Evolutionary conservation across 148 eudicot genomes (phyloP).

Genomic region (Nyssa sinensis): DNA sequence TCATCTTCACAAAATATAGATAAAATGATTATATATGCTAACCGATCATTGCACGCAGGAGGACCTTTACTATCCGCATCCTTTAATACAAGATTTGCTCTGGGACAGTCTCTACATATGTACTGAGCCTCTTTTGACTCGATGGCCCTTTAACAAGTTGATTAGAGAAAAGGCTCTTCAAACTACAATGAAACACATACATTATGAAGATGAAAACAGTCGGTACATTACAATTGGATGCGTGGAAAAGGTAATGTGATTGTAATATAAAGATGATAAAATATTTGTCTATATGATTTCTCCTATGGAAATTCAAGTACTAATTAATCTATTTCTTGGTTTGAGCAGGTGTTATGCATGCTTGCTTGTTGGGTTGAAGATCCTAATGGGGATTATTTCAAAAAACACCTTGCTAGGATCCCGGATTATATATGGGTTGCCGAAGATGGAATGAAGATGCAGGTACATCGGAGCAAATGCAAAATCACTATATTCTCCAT

Average conservation of each 20-base stretch:
- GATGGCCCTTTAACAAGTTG: slow-evolving; percentile 24
- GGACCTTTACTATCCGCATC: slow-evolving; percentile 20
- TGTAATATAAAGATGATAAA: neutral
- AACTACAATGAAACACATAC: slow-evolving; percentile 21
- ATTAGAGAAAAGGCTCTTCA: slow-evolving; percentile 19
- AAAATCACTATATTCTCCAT: neutral
- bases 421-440: slow-evolving; percentile 34
- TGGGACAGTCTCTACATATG: slow-evolving; percentile 23
- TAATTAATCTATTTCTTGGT: neutral
- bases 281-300: neutral
- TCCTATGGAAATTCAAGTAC: neutral
- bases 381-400: slow-evolving; percentile 28
- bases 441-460: slow-evolving; percentile 43
- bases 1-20: neutral
- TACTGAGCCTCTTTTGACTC: slow-evolving; percentile 19
- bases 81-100: slow-evolving; percentile 17
- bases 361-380: slow-evolving; percentile 25
- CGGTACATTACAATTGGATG: slow-evolving; percentile 23
- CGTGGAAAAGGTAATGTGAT: neutral
- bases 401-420: slow-evolving; percentile 32
- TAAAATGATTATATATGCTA: neutral
- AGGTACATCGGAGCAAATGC: slow-evolving; percentile 13
- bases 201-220: slow-evolving; percentile 31
- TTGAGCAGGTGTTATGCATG: slow-evolving; percentile 19
- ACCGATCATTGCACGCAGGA: too few species aligned